Conservation (phyloP, 352 stramenopile genomes). For the Peronosclerospora sorghi region DNA sequence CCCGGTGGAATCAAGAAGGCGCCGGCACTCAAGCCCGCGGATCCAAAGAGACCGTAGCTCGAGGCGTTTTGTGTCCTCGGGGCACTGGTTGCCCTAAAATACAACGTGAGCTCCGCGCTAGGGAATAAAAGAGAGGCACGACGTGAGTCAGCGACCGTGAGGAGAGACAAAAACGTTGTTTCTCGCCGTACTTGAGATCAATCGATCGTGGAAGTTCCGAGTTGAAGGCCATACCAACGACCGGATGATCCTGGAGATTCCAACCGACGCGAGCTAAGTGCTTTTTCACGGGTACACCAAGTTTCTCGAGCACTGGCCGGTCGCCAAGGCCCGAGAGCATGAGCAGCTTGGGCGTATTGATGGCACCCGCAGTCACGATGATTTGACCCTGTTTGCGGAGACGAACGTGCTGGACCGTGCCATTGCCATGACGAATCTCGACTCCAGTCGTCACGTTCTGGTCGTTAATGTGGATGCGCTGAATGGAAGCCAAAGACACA, state of each 20-base stretch:
- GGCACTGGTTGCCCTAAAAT: conserved; percentile 29
- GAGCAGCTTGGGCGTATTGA: conserved; percentile 84
- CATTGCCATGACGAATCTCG: conserved; percentile 30
- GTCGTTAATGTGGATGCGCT: conserved; percentile 48
- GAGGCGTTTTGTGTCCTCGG: conserved; percentile 20
- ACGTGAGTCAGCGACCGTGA: too few species aligned
- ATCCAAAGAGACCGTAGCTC: conserved; percentile 47
- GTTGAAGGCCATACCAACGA: conserved; percentile 66
- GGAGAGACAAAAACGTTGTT: too few species aligned
- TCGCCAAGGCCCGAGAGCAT: conserved; percentile 45
- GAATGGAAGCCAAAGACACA: background rate
- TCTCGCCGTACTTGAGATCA: conserved; percentile 37
- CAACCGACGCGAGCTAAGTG: conserved; percentile 68
- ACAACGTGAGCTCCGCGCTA: conserved; percentile 33
- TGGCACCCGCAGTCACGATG: conserved; percentile 76
- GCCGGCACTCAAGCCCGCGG: conserved; percentile 55
- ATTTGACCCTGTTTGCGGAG: conserved; percentile 31
- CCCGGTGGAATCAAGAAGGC: conserved; percentile 68
- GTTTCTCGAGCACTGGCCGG: conserved; percentile 26
- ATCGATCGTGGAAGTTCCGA: conserved; percentile 17
- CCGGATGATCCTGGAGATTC: conserved; percentile 85
- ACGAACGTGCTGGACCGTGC: conserved; percentile 28
- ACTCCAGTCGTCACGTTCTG: conserved; percentile 27
- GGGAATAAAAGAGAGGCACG: conserved; percentile 1
- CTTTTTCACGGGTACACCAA: too few species aligned